Percentiles rank a stretch among this genome's conserved stretches.
Conservation (phyloP, 495 filamentous ascomycete species). For the Podospora comata region DNA sequence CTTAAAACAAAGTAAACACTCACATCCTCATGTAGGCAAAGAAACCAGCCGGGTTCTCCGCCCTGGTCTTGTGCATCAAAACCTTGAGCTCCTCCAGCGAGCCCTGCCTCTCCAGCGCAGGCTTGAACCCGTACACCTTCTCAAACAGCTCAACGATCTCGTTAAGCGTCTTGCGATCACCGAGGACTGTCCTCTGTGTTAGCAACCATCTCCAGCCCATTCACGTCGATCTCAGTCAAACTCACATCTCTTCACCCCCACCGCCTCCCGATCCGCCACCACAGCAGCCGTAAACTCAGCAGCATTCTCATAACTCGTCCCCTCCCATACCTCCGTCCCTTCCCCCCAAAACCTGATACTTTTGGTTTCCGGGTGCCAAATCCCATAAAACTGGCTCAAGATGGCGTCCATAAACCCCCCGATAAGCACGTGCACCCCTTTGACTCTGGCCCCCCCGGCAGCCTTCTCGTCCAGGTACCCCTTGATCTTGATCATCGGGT, state of each 20-base stretch:
- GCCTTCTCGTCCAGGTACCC: constrained; percentile 40
- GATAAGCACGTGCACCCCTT: constrained; percentile 37
- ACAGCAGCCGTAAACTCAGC: constrained; percentile 39
- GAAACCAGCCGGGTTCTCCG: constrained; percentile 25
- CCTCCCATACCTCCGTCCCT: constrained; percentile 38
- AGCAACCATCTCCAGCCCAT: too few species aligned
- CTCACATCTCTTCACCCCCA: constrained; percentile 33
- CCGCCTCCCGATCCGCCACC: constrained; percentile 29
- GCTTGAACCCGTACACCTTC: constrained; percentile 33
- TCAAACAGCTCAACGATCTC: constrained; percentile 31
- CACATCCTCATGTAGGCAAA: constrained; percentile 20
- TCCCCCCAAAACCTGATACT: constrained; percentile 35
- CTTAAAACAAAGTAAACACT: too few species aligned
- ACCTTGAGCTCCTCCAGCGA: constrained; percentile 36
- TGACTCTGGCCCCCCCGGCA: constrained; percentile 26
- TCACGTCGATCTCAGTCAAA: constrained; percentile 10
- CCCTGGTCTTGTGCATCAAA: constrained; percentile 29
- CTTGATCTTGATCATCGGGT: constrained; percentile 44
- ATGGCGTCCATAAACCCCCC: constrained; percentile 33
- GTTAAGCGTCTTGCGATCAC: constrained; percentile 30
- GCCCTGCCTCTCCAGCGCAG: constrained; percentile 32
- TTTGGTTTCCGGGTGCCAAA: constrained; percentile 23
- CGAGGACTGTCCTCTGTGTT: constrained; percentile 25
- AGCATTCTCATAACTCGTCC: constrained; percentile 34
- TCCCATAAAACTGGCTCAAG: constrained; percentile 22